phyloP scores from a whole-genome alignment of 352 stramenopile species.

The Detonula confervacea region DNA sequence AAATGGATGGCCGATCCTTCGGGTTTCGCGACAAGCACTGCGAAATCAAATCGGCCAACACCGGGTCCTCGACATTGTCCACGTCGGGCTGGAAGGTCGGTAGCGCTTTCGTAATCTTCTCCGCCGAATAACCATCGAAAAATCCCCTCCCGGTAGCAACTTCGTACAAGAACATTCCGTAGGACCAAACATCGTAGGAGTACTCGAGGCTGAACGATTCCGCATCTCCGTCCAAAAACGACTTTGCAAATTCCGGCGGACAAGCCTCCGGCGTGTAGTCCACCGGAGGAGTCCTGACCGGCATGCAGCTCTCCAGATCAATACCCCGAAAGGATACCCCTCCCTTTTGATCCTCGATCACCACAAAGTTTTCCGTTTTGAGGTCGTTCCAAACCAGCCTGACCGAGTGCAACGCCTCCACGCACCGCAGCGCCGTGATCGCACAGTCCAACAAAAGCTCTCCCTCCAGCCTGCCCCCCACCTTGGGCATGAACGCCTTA shows the following conservation, averaged over 20 bases:
- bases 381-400: constrained; percentile 86
- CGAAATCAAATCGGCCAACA: constrained; percentile 74
- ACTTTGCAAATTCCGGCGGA: constrained; percentile 82
- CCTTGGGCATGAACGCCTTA: constrained; percentile 74
- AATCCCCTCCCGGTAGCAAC: constrained; percentile 72
- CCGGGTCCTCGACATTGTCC: constrained; percentile 60
- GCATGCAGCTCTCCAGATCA: constrained; percentile 84
- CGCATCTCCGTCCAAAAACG: constrained; percentile 77
- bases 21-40: constrained; percentile 70
- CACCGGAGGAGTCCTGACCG: constrained; percentile 68
- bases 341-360: constrained; percentile 60
- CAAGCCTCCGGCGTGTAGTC: constrained; percentile 85
- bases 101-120: constrained; percentile 78
- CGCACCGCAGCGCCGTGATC: constrained; percentile 68
- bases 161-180: constrained; percentile 85
- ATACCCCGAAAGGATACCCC: constrained; percentile 75
- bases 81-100: constrained; percentile 53
- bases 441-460: constrained; percentile 73
- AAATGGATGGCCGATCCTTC: constrained; percentile 62
- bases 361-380: constrained; percentile 86
- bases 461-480: constrained; percentile 62
- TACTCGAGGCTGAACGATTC: constrained; percentile 77
- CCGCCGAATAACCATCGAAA: constrained; percentile 73
- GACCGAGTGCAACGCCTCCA: constrained; percentile 74
- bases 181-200: constrained; percentile 84